Evolutionary conservation across 2,329 filamentous ascomycete genomes (phyloP).

Genomic region (Monilinia fructicola): DNA sequence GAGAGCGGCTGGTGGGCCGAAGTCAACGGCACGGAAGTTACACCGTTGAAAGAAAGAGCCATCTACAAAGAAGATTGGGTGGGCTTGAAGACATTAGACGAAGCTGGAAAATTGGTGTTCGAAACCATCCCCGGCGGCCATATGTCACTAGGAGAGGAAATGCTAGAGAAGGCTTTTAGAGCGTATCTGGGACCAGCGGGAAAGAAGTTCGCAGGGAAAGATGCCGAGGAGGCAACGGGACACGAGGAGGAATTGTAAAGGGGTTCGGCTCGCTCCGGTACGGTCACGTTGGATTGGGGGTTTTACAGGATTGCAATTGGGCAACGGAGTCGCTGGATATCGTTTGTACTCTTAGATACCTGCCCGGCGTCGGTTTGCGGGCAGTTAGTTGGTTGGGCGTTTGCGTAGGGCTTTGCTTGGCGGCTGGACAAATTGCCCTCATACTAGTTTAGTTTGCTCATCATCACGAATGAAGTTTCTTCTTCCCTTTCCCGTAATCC

Average conservation of each 20-base stretch:
- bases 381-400: neutral
- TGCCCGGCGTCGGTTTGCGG: conserved; percentile 1
- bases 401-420: neutral
- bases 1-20: conserved; percentile 90
- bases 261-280: neutral
- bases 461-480: neutral
- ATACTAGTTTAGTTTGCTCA: neutral
- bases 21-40: conserved; percentile 69
- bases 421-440: neutral
- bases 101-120: conserved; percentile 77
- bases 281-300: too few species aligned
- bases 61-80: conserved; percentile 94
- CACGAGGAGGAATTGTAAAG: conserved; percentile 23
- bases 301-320: neutral
- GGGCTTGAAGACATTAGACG: conserved; percentile 75
- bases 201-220: conserved; percentile 31
- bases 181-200: conserved; percentile 46
- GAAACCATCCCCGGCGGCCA: conserved; percentile 71
- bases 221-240: neutral
- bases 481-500: neutral
- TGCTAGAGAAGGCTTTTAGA: conserved; percentile 50
- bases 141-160: conserved; percentile 72
- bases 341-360: conserved; percentile 16
- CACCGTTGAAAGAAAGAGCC: conserved; percentile 63
- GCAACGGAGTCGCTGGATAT: neutral